Evolutionary conservation across 495 filamentous ascomycete species (phyloP).

Genomic region (Xylaria palmicola): DNA sequence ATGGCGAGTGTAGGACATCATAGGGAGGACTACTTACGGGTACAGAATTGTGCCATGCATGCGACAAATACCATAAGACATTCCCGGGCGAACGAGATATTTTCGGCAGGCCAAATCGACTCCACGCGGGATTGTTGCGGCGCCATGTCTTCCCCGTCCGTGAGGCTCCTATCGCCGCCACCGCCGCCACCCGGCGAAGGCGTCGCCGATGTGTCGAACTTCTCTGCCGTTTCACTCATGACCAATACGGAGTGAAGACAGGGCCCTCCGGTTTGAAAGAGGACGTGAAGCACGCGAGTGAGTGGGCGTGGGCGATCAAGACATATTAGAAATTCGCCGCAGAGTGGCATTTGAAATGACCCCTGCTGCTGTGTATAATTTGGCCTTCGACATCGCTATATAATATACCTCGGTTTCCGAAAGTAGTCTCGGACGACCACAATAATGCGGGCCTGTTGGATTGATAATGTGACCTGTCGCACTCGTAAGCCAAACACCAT

Average conservation of each 20-base stretch:
- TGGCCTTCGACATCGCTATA: not conserved
- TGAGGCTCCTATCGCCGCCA: not conserved
- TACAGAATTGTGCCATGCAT: constrained; percentile 17
- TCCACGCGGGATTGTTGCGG: constrained; percentile 7
- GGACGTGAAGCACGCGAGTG: not conserved
- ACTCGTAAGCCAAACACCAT: not conserved
- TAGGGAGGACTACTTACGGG: constrained; percentile 1
- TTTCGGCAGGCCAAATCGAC: constrained; percentile 14
- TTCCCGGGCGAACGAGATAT: constrained; percentile 6
- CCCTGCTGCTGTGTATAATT: not conserved
- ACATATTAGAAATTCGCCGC: not conserved
- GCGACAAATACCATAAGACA: constrained; percentile 12
- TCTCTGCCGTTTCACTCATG: not conserved
- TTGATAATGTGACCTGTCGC: not conserved
- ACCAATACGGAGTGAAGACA: too few relatives aligned
- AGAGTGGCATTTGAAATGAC: constrained; percentile 11
- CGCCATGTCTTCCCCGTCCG: not conserved
- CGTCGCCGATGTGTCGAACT: not conserved
- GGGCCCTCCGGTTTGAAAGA: not conserved
- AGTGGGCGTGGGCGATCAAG: not conserved
- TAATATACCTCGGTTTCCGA: not conserved
- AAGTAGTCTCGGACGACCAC: not conserved
- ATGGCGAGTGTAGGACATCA: not conserved
- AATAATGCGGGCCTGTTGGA: not conserved
- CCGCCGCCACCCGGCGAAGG: not conserved